Base-by-base conservation (phyloP, 2,329 filamentous ascomycete genomes). In the Phialophora macrospora region DNA sequence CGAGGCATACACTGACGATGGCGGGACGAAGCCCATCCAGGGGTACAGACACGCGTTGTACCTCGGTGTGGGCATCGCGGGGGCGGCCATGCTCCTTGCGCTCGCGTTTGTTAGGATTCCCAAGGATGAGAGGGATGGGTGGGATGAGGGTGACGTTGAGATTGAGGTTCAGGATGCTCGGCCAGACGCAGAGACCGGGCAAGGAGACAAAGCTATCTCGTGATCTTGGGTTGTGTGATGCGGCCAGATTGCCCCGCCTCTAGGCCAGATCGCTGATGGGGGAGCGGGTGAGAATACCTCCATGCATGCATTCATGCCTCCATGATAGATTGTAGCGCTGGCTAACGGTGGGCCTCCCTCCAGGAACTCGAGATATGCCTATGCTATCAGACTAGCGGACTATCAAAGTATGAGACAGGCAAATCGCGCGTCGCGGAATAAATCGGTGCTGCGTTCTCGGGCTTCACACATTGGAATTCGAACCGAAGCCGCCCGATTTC, bases 61-160 rank as follows among this genome's bases (percentile, higher is more conserved):
- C 38, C 46, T 66, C 30, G 64, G 54, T 11, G 20, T 55, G 14
- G 64, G 64, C 14, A 58, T 59, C 14, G 60, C 60, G 17, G 52
- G 38, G 41, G 52, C 48, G 32, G 59, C 61, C 11, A 26, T 77
- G 14, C 44, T 75, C 2, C 55, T 78, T 51, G 74, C 75, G 55
- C 46, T 76, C 1, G 57, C 68, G 2, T 77, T 76, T 56, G 74
- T 78, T 14, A 57, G 73, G 30, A 69, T 76, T 32, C 71, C 74
- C 1, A 77, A 76, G 57, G 75, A 77, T 65, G 71, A 74, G 9
- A 58, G 73, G 44, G 75, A 78, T 55, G 75, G 76, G 3, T 77
- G 75, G 75, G 72, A 72, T 20, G 72, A 73, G 20, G 65, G 55
- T 24, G 30, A 17, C 22, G 20, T 52, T 12, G 9, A 3, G 26